Evolutionary conservation across 345 rosid genomes (phyloP).

Genomic region (Cardamine chenopodiifolia): DNA sequence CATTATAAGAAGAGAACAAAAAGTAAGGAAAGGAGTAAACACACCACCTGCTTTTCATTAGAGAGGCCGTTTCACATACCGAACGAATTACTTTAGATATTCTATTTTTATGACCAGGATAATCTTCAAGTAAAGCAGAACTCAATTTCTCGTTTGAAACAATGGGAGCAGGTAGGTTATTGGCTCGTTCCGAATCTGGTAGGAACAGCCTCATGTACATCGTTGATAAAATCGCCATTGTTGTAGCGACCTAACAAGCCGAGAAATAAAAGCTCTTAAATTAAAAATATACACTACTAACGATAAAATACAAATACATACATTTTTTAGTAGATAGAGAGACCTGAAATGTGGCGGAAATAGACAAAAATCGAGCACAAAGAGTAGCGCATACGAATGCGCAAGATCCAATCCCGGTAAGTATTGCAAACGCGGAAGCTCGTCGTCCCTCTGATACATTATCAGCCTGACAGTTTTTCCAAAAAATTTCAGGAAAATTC

Average conservation of each 20-base stretch:
- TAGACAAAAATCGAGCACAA: conserved; percentile 80
- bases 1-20: neutral
- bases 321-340: neutral
- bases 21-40: neutral
- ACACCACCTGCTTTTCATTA: conserved; percentile 88
- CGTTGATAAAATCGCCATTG: conserved; percentile 52
- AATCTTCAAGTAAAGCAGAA: conserved; percentile 35
- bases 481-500: neutral
- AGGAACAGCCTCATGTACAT: conserved; percentile 70
- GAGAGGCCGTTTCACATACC: conserved; percentile 50
- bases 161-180: conserved; percentile 47
- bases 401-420: conserved; percentile 75
- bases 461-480: conserved; percentile 59
- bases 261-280: neutral
- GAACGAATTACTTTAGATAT: conserved; percentile 56
- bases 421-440: conserved; percentile 71
- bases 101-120: conserved; percentile 26
- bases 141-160: conserved; percentile 42
- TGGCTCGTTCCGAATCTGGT: conserved; percentile 57
- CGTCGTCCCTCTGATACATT: conserved; percentile 62
- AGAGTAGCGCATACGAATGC: conserved; percentile 78
- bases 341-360: conserved; percentile 77
- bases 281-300: neutral
- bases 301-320: neutral
- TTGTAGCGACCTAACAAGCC: conserved; percentile 53